A percentile compares a stretch with the other conserved stretches of the same genome.
These are phyloP conservation scores for Solanum dulcamara DNA, from an alignment of 257 asterid species.

Conservation along the genomic window DNA sequence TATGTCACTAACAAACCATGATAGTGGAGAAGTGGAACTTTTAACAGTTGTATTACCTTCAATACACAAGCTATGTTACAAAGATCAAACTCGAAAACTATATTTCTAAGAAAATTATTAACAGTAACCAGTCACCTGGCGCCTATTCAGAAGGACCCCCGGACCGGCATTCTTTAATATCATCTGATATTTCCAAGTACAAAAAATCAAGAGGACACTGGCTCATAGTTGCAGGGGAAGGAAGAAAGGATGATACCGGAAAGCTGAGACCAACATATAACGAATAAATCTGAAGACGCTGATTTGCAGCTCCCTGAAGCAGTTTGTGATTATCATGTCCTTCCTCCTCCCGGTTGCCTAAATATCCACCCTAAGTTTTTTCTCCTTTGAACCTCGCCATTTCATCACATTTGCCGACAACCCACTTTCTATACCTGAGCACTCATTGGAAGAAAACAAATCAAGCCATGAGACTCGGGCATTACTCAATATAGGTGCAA, in stretches of 20 bases:
- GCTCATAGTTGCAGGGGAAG: background rate
- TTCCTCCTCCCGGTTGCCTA: background rate
- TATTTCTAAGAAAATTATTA: conserved; percentile 18
- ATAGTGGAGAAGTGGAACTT: background rate
- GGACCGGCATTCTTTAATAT: conserved; percentile 44
- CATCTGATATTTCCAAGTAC: background rate
- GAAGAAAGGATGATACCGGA: background rate
- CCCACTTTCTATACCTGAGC: background rate
- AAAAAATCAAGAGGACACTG: background rate
- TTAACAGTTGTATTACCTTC: background rate
- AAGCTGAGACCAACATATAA: background rate
- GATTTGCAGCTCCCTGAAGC: background rate
- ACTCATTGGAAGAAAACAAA: background rate
- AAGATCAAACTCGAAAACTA: background rate
- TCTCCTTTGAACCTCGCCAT: background rate
- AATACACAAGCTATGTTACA: conserved; percentile 2
- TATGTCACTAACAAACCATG: background rate
- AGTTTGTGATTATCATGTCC: background rate
- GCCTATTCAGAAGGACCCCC: conserved; percentile 41
- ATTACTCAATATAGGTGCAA: background rate
- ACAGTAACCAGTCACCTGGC: conserved; percentile 53
- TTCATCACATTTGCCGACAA: background rate
- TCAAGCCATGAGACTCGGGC: background rate
- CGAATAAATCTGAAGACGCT: background rate
- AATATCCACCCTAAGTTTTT: background rate